A percentile compares a stretch with the other conserved stretches of the same genome.
These are phyloP conservation scores for Melampsora larici-populina DNA, from an alignment of 1,284 basidiomycete species.

Conservation along the genomic window DNA sequence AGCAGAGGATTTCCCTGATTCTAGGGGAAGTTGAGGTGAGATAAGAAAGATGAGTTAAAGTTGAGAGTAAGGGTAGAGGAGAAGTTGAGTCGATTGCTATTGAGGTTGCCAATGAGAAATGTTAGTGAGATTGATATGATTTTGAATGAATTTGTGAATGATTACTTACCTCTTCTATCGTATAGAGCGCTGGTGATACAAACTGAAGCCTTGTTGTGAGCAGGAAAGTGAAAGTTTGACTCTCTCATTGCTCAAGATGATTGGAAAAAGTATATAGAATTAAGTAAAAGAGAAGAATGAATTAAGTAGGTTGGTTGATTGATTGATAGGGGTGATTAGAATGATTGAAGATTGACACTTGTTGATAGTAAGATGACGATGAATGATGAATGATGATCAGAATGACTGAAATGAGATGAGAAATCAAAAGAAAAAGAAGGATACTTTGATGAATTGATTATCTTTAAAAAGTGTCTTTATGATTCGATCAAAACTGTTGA, in stretches of 20 bases:
- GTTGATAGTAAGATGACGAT: not conserved
- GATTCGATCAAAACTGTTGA: too few relatives aligned
- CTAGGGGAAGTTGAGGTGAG: slow-evolving; percentile 95
- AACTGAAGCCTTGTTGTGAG: slow-evolving; percentile 90
- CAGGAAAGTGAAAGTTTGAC: slow-evolving; percentile 91
- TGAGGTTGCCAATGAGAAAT: not conserved
- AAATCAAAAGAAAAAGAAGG: too few relatives aligned
- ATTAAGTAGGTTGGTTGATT: slow-evolving; percentile 38
- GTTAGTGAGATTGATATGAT: not conserved
- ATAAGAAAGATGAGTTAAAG: slow-evolving; percentile 92
- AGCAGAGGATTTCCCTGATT: slow-evolving; percentile 95
- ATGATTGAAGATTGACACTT: slow-evolving; percentile 20
- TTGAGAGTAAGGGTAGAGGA: slow-evolving; percentile 89
- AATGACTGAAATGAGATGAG: too few relatives aligned
- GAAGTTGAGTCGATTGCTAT: slow-evolving; percentile 89
- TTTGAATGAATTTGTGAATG: too few relatives aligned
- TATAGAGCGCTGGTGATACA: slow-evolving; percentile 92
- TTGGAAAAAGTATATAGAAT: slow-evolving; percentile 8
- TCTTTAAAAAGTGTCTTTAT: too few relatives aligned
- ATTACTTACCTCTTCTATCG: slow-evolving; percentile 78
- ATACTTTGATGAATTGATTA: too few relatives aligned
- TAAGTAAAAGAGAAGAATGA: slow-evolving; percentile 27
- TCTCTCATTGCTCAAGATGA: slow-evolving; percentile 59
- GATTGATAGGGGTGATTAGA: slow-evolving; percentile 36
- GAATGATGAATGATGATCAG: too few relatives aligned